Conservation (phyloP, 768 basidiomycete genomes). For the Leucocoprinus birnbaumii region DNA sequence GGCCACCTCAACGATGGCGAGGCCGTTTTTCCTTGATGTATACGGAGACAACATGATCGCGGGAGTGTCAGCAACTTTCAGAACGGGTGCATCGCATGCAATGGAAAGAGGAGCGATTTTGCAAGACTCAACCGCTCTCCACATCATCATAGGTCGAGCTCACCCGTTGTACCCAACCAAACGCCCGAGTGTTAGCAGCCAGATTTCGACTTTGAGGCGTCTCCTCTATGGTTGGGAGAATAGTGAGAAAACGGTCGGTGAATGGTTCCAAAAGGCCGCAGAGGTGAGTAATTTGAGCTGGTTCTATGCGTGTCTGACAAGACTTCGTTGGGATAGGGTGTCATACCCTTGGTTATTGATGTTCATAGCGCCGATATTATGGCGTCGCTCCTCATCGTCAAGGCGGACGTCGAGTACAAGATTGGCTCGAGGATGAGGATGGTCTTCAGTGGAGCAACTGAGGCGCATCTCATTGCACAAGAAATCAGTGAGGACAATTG, state of each 20-base stretch:
- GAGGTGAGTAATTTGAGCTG: slow-evolving; percentile 33
- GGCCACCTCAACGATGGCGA: slow-evolving; percentile 49
- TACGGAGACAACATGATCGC: slow-evolving; percentile 43
- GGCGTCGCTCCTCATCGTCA: slow-evolving; percentile 65
- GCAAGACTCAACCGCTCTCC: slow-evolving; percentile 60
- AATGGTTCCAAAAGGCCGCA: slow-evolving; percentile 55
- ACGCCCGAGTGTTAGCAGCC: slow-evolving; percentile 57
- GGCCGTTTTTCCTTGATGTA: slow-evolving; percentile 36
- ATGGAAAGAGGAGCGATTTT: slow-evolving; percentile 60
- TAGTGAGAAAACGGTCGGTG: slow-evolving; percentile 42
- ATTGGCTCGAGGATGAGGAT: slow-evolving; percentile 57
- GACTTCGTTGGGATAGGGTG: slow-evolving; percentile 39
- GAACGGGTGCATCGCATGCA: slow-evolving; percentile 52
- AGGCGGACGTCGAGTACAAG: slow-evolving; percentile 59
- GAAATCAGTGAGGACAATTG: slow-evolving; percentile 47
- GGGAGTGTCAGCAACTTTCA: slow-evolving; percentile 63
- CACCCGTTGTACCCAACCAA: slow-evolving; percentile 27
- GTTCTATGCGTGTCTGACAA: neutral
- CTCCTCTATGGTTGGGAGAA: slow-evolving; percentile 56
- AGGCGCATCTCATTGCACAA: slow-evolving; percentile 64
- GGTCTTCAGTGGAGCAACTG: slow-evolving; percentile 60
- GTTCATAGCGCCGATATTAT: slow-evolving; percentile 73
- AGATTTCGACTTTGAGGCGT: slow-evolving; percentile 61
- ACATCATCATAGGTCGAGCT: slow-evolving; percentile 49
- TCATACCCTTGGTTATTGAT: slow-evolving; percentile 64